These are phyloP conservation scores for Hymenoscyphus linearis DNA, from an alignment of 2,329 filamentous ascomycete genomes.

Conservation along the genomic window DNA sequence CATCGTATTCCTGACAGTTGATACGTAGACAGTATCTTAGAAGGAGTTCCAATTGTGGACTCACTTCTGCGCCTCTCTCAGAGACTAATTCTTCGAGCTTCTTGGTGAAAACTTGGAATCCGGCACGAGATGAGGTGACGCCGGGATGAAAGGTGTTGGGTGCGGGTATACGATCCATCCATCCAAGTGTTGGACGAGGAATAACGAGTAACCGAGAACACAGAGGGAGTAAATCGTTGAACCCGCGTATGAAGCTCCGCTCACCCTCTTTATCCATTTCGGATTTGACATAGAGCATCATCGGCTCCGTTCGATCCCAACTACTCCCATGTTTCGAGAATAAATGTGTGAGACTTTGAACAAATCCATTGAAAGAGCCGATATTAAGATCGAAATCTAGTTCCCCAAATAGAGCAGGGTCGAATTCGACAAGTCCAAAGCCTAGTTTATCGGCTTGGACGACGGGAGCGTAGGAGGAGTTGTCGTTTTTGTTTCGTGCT, in stretches of 20 bases:
- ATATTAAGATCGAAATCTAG: constrained; percentile 10
- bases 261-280: constrained; percentile 2
- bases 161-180: constrained; percentile 9
- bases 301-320: not conserved
- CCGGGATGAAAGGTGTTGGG: constrained; percentile 11
- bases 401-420: constrained; percentile 8
- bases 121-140: constrained; percentile 7
- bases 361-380: constrained; percentile 10
- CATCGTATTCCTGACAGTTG: not conserved
- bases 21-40: not conserved
- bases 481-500: not conserved
- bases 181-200: not conserved
- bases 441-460: constrained; percentile 16
- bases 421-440: constrained; percentile 14
- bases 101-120: constrained; percentile 7
- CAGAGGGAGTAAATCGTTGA: constrained; percentile 15
- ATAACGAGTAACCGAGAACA: not conserved
- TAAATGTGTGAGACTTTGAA: constrained; percentile 5
- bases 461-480: constrained; percentile 11
- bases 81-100: constrained; percentile 1
- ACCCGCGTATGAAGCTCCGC: constrained; percentile 10
- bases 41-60: not conserved
- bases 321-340: not conserved
- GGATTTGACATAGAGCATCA: not conserved
- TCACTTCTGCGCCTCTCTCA: not conserved